Base-by-base conservation (phyloP, 352 stramenopile species). In the Albugo candida region DNA sequence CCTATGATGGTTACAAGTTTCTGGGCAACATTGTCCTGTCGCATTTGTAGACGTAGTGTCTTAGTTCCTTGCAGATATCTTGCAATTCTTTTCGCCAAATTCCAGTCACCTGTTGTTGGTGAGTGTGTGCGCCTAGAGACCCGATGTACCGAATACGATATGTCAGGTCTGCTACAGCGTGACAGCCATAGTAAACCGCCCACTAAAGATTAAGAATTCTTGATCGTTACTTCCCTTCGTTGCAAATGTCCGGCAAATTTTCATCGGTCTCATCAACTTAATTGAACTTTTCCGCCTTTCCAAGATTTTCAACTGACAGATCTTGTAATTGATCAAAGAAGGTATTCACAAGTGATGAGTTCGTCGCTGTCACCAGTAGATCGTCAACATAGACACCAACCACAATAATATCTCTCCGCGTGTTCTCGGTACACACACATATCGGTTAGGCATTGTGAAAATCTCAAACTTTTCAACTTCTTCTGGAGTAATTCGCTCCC, bases 401-500 rank as follows among this genome's bases (percentile, higher is more conserved):
- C 14, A 41, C n/a, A 14, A n/a, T 41, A 41, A 41, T 14, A n/a
- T 41, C 36, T 41, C 14, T n/a, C 36, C 14, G 14, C 14, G 14
- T n/a, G 36, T 41, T 41, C 14, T 14, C 14, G n/a, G n/a, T 41
- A 41, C 14, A 41, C 14, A 41, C 36, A 41, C 14, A 14, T 41
- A 14, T 41, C 36, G n/a, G 36, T 41, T 41, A 14, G 14, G 36
- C 36, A 14, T 41, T 41, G 36, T 14, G 14, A 14, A n/a, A 41
- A 41, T 14, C 36, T n/a, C 14, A 41, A 14, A 14, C 36, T 41
- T 14, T 14, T n/a, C 36, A 52, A 19, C 24, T 34, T 39, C 13
- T 48, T 16, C 21, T 52, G 47, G 14, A 52, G 37, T 11, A 54
- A n/a, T 11, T 43, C 11, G n/a, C n/a, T n/a, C n/a, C n/a, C n/a